Evolutionary conservation across 371 early-diverging fungal genomes (phyloP), one percentile per base, ranked within the genome.

Genomic region (Apophysomyces sp.): DNA sequence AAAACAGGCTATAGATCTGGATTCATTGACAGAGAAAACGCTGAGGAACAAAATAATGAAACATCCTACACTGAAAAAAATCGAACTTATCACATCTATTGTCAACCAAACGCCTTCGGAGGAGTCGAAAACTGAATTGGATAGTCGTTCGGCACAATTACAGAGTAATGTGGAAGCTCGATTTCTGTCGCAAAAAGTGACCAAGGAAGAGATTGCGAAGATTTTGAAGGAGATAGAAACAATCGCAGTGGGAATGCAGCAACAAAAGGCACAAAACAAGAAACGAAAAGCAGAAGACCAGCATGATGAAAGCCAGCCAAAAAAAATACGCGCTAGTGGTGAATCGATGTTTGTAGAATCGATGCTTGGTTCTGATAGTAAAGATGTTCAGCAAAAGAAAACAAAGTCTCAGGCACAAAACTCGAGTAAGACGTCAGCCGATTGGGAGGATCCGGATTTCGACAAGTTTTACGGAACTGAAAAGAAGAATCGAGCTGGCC

Each of bases 401-500:
- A 40, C 60, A 63, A 21, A 49, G 56, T 3, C 11, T 18, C 24
- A 30, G 27, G n/a, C 52, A 51, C 29, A 58, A 58, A 30, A 59
- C 58, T 31, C 39, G 55, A 16, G 51, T 40, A 21, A 30, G 30
- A 9, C 21, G 13, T 6, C 26, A 12, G 41, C 44, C 30, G 54
- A 69, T 9, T 71, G 72, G 72, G 57, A 44, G 18, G 72, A 71
- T 29, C 58, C 63, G n/a, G 63, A 73, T 18, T 80, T 80, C 51
- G 68, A 77, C 52, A 71, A 72, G 51, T 70, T 68, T 60, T 80
- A 80, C 59, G 65, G 72, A 31, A 76, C 72, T 5, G 67, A 61
- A 52, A 77, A 77, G 56, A 67, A 67, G 18, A 80, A 80, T 49
- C 67, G 81, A 65, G 58, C 59, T 5, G 78, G 81, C 24, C 81